Conservation (phyloP, 371 early-diverging fungal species). For the Apophysomyces elegans region DNA sequence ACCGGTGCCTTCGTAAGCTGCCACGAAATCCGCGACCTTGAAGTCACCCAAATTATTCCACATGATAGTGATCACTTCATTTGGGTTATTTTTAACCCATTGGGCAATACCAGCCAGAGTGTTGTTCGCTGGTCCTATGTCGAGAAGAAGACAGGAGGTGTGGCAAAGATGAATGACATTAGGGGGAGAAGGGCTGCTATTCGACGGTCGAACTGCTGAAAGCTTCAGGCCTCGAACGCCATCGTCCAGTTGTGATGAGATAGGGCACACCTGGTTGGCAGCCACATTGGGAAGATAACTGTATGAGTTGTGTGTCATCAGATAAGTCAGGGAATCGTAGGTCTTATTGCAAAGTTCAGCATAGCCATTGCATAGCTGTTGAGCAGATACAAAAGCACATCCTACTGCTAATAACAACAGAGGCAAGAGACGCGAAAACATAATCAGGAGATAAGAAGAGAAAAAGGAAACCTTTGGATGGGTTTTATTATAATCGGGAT, state of each 20-base stretch:
- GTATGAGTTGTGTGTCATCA: slow-evolving; percentile 74
- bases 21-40: slow-evolving; percentile 43
- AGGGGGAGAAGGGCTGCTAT: slow-evolving; percentile 24
- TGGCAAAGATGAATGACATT: slow-evolving; percentile 68
- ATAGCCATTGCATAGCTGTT: slow-evolving; percentile 66
- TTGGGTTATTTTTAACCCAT: slow-evolving; percentile 61
- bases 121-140: slow-evolving; percentile 53
- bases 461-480: slow-evolving; percentile 3
- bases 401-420: slow-evolving; percentile 1
- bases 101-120: slow-evolving; percentile 48
- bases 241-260: slow-evolving; percentile 63
- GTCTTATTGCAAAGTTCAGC: slow-evolving; percentile 58
- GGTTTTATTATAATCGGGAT: background rate
- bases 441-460: slow-evolving; percentile 3
- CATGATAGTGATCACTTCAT: slow-evolving; percentile 70
- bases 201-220: slow-evolving; percentile 47
- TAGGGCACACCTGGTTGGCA: slow-evolving; percentile 64
- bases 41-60: slow-evolving; percentile 66
- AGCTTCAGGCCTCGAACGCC: slow-evolving; percentile 73
- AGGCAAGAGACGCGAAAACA: slow-evolving; percentile 4
- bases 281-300: slow-evolving; percentile 54
- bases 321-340: slow-evolving; percentile 57
- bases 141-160: slow-evolving; percentile 54
- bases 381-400: slow-evolving; percentile 14
- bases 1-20: slow-evolving; percentile 58